Percentiles rank a stretch among this genome's conserved stretches.
Evolutionary conservation across 345 rosid genomes (phyloP).

Genomic region (Crucihimalaya himalaica): DNA sequence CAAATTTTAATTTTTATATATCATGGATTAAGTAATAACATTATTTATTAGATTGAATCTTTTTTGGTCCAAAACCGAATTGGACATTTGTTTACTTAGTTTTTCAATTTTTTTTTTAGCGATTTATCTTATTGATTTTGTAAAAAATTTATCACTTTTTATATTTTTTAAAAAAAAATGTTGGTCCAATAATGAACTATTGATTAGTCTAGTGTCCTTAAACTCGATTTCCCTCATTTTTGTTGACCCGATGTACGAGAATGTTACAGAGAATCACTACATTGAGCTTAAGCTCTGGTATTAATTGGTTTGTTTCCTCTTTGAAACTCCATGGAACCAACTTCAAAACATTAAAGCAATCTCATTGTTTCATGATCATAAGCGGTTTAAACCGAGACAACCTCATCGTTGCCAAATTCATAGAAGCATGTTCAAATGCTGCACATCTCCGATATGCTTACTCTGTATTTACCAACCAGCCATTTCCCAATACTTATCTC

Average conservation of each 20-base stretch:
- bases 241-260: neutral
- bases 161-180: neutral
- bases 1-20: too few species aligned
- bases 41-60: too few species aligned
- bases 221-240: neutral
- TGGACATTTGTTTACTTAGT: too few species aligned
- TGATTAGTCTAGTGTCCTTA: neutral
- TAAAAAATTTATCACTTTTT: too few species aligned
- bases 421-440: constrained; percentile 50
- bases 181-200: neutral
- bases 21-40: neutral
- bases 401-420: constrained; percentile 49
- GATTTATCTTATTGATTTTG: neutral
- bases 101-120: neutral
- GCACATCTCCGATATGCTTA: constrained; percentile 56
- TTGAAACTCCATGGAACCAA: constrained; percentile 43
- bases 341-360: constrained; percentile 48
- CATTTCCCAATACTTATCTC: constrained; percentile 43
- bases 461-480: constrained; percentile 44
- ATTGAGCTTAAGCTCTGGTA: neutral
- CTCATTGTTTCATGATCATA: constrained; percentile 54
- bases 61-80: too few species aligned
- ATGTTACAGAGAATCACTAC: constrained; percentile 21
- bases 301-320: constrained; percentile 12
- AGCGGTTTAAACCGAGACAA: constrained; percentile 47